Percentiles rank a stretch among this genome's conserved stretches.
Conservation (phyloP, 305 asterid species). For the Fraxinus nigra region DNA sequence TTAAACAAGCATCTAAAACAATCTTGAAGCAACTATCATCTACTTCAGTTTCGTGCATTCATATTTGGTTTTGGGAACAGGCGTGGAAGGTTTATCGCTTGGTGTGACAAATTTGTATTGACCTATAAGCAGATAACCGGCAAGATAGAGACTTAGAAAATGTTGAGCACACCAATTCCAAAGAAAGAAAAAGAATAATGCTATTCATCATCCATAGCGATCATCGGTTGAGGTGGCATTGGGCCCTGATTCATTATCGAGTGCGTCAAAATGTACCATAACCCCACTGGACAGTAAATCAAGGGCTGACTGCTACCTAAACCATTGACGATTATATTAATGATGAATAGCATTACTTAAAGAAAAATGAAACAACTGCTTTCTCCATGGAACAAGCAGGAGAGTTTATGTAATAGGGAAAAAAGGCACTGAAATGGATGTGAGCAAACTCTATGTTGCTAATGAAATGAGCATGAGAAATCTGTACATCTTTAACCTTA, state of each 20-base stretch:
- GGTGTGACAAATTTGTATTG: background rate
- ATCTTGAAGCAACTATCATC: background rate
- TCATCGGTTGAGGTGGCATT: background rate
- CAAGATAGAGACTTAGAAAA: background rate
- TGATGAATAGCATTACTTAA: background rate
- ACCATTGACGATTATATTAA: background rate
- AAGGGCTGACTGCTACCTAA: background rate
- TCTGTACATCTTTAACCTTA: background rate
- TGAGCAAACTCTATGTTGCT: background rate
- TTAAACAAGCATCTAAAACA: background rate
- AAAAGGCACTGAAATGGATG: background rate
- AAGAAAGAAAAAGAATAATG: background rate
- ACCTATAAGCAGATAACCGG: background rate
- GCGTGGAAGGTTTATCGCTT: background rate
- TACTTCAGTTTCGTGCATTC: background rate
- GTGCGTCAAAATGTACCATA: background rate
- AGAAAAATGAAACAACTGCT: background rate
- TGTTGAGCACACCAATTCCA: background rate
- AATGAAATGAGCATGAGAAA: background rate
- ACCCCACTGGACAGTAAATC: background rate
- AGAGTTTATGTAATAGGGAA: background rate
- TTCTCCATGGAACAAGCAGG: background rate
- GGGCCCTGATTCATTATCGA: background rate
- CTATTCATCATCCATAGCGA: background rate
- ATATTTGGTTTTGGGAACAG: background rate